phyloP scores from a whole-genome alignment of 202 grass and related monocot genomes.

The Zizania palustris region DNA sequence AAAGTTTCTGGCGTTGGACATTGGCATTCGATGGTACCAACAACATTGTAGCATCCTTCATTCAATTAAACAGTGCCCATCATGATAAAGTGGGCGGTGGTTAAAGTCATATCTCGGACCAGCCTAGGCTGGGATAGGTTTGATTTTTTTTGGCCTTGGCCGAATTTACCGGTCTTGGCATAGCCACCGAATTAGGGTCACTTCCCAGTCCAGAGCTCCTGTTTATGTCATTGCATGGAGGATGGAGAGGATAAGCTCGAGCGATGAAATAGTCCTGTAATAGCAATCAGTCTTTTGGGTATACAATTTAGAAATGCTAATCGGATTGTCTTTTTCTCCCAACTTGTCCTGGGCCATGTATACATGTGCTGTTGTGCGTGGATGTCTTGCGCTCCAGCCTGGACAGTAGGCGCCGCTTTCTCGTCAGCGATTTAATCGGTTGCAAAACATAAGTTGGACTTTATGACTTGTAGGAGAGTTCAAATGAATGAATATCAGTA shows the following conservation, averaged over 20 bases:
- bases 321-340: neutral
- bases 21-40: constrained; percentile 39
- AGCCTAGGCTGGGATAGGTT: constrained; percentile 43
- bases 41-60: constrained; percentile 40
- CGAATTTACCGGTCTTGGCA: constrained; percentile 18
- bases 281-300: constrained; percentile 2
- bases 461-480: too few species aligned
- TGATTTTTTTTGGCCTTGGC: neutral
- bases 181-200: constrained; percentile 25
- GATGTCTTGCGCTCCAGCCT: neutral
- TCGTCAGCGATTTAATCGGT: neutral
- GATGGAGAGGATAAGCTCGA: constrained; percentile 13
- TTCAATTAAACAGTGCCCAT: constrained; percentile 30
- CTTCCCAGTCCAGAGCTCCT: constrained; percentile 23
- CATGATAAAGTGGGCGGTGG: constrained; percentile 12
- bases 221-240: constrained; percentile 7
- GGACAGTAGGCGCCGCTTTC: neutral
- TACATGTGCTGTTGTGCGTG: neutral
- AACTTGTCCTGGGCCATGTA: neutral
- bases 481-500: too few species aligned
- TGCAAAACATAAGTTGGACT: too few species aligned
- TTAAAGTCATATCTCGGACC: constrained; percentile 20
- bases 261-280: constrained; percentile 12
- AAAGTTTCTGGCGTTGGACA: constrained; percentile 56
- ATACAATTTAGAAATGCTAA: neutral